Evolutionary conservation across 2,329 filamentous ascomycete genomes (phyloP), one percentile per base, ranked within the genome.

Genomic region (Chaetomium olivaceum): DNA sequence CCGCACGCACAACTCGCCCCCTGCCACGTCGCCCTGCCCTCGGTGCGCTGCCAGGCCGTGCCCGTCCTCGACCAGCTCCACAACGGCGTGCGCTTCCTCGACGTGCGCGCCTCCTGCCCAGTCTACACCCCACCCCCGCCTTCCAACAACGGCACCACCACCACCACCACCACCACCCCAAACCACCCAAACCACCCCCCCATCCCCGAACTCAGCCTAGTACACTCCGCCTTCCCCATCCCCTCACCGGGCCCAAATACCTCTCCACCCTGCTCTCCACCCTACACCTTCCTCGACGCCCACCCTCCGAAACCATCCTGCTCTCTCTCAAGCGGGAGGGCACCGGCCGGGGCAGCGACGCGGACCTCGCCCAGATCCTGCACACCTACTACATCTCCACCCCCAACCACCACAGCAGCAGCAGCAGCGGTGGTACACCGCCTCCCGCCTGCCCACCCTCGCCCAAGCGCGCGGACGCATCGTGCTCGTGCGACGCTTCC

Each of bases 1-100:
- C 95, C 0, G 95, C 69, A 97, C 95, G 0, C 95, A 99, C 82
- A 98, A 99, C 80, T 92, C 91, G 21, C 92, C 95, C 7, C 93
- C 11, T 90, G 87, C 79, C 85, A 96, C 81, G 85, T 87, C 58
- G 93, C 95, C 14, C 85, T 97, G 5, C 95, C 95, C 1, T 96
- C 92, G 1, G 95, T 98, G 46, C 90, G 95, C 48, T 98, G 95
- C 78, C 95, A 99, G 79, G 89, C 91, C 39, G 92, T 93, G 21
- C 82, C 86, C 67, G 84, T 96, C 5, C 82, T 83, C 58, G 87
- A 89, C 61, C 95, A 99, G 78, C 87, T 99, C 31, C 83, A 88
- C 64, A 94, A 97, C 75, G 95, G 95, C 31, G 90, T 98, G 55
- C 92, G 95, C 60, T 98, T 97, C 82, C 88, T 99, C 71, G 95